Percentiles rank a stretch among this genome's conserved stretches.
phyloP scores from a whole-genome alignment of 148 eudicot species.

The Pouteria glomerata region DNA sequence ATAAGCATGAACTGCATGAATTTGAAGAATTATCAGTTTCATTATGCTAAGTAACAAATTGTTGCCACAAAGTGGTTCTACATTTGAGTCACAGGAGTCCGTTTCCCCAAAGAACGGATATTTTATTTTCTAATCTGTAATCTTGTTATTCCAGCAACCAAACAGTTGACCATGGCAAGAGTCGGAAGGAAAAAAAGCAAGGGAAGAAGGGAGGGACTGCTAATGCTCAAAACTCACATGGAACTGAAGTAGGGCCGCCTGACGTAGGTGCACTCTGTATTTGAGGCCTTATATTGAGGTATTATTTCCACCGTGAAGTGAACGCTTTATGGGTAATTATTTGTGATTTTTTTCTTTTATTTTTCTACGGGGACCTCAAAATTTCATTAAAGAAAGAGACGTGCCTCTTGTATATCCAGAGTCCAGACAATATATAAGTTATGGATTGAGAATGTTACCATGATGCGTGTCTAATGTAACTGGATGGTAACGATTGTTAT shows the following conservation, averaged over 20 bases:
- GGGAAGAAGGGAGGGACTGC: constrained; percentile 50
- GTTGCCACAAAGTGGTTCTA: neutral
- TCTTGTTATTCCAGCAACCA: constrained; percentile 40
- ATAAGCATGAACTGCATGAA: too few species aligned
- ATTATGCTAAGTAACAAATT: neutral
- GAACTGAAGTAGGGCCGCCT: constrained; percentile 39
- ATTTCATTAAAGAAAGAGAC: neutral
- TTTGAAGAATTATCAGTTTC: neutral
- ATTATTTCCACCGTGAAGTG: constrained; percentile 3
- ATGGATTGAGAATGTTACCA: neutral
- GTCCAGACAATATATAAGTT: neutral
- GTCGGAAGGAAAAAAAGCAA: constrained; percentile 52
- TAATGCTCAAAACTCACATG: constrained; percentile 18
- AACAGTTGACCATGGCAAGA: constrained; percentile 39
- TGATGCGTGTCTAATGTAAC: neutral
- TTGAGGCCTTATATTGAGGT: constrained; percentile 34
- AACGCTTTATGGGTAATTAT: neutral
- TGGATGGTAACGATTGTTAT: neutral
- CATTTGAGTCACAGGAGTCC: neutral
- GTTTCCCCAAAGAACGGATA: neutral
- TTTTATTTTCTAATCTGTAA: neutral
- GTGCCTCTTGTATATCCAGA: neutral
- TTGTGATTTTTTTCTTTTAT: neutral
- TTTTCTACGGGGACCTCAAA: neutral
- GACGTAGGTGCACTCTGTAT: constrained; percentile 89